phyloP scores from a whole-genome alignment of 78 protist genomes.

The Protostelium mycophagum region DNA sequence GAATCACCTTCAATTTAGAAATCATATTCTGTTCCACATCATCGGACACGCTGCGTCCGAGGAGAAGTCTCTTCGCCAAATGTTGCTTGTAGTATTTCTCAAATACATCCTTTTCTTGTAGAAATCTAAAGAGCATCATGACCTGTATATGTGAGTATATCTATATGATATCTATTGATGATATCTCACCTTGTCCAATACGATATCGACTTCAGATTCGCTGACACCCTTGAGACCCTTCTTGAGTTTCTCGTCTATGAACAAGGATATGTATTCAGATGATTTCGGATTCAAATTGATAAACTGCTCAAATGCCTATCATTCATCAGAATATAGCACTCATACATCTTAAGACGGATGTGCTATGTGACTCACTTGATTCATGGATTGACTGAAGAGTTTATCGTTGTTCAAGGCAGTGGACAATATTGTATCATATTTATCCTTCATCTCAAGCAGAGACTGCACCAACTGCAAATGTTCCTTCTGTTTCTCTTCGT shows the following conservation, averaged over 20 bases:
- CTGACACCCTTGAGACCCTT: slow-evolving; percentile 65
- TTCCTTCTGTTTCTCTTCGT: slow-evolving; percentile 56
- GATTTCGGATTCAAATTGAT: slow-evolving; percentile 67
- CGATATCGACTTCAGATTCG: slow-evolving; percentile 74
- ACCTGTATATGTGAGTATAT: background rate
- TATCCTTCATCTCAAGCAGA: slow-evolving; percentile 75
- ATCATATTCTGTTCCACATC: slow-evolving; percentile 87
- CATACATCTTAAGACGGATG: background rate
- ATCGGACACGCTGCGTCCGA: slow-evolving; percentile 58
- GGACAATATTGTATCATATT: slow-evolving; percentile 44
- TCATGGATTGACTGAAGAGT: slow-evolving; percentile 47
- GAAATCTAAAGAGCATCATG: slow-evolving; percentile 72
- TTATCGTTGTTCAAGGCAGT: slow-evolving; percentile 58
- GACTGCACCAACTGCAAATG: slow-evolving; percentile 51
- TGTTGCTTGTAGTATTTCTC: slow-evolving; percentile 93
- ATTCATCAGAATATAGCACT: background rate
- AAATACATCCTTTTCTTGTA: slow-evolving; percentile 93
- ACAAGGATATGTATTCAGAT: slow-evolving; percentile 80
- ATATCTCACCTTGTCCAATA: slow-evolving; percentile 28
- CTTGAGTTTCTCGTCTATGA: slow-evolving; percentile 65
- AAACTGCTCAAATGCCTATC: slow-evolving; percentile 75
- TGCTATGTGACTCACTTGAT: slow-evolving; percentile 12
- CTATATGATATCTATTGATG: background rate
- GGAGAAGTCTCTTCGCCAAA: slow-evolving; percentile 88
- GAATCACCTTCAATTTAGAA: slow-evolving; percentile 63